Base-by-base conservation (phyloP, 2,329 filamentous ascomycete species). In the Madurella fahalii region DNA sequence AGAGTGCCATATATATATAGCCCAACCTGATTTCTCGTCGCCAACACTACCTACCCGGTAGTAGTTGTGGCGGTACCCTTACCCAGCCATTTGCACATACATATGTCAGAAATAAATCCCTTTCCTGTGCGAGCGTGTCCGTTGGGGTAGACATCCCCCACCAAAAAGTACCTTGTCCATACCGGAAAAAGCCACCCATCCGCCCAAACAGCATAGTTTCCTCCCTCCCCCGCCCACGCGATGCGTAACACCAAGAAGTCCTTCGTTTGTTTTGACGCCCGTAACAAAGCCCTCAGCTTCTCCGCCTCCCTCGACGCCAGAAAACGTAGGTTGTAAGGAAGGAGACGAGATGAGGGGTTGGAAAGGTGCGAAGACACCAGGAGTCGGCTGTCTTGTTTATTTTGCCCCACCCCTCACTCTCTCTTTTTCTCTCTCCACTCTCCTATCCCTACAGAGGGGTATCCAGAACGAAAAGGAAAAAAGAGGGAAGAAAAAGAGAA, bases 381-480 rank as follows among this genome's bases (percentile, higher is more conserved):
- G 25, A 25, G 25, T 25, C 25, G 7, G 25, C 25, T 3, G 3
- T 25, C 25, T 25, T 25, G 25, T 7, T 25, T 25, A 7, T 25
- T 25, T 25, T 25, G 25, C 25, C n/a, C n/a, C 25, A 25, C 25
- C 25, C 25, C 25, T 25, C n/a, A 37, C 20, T 16, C 25, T 5
- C 16, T 11, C 17, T 43, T 31, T 34, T 16, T 20, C 47, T n/a
- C 31, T 20, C 47, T n/a, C 20, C 41, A 17, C 40, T 5, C 30
- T 43, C 46, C 43, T 18, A 32, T 17, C 25, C 40, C 20, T 37
- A 37, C 25, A 39, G 50, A 42, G 42, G 52, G 56, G 47, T 52
- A 54, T 58, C 52, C 48, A 52, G 42, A 42, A 25, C 20, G 16
- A 43, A 25, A 47, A 2, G 11, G 32, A 44, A 40, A 16, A n/a